phyloP scores from a whole-genome alignment of 495 filamentous ascomycete genomes.

The Xylaria telfairii region DNA sequence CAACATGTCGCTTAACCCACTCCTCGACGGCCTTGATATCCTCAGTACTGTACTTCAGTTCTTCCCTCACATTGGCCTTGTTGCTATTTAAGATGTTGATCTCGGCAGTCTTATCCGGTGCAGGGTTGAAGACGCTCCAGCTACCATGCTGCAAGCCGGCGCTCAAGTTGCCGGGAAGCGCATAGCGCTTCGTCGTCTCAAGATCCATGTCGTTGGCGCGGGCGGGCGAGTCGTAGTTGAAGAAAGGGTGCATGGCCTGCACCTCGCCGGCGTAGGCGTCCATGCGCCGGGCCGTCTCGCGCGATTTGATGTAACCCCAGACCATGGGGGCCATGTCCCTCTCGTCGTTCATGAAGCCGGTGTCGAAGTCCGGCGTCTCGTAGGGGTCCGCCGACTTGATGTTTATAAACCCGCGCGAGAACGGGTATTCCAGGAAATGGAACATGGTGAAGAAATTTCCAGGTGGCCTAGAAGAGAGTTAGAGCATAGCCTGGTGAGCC shows the following conservation, averaged over 20 bases:
- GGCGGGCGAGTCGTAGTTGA: conserved; percentile 69
- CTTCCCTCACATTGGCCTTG: conserved; percentile 60
- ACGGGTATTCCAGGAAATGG: conserved; percentile 85
- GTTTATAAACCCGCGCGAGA: conserved; percentile 75
- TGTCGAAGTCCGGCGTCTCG: conserved; percentile 78
- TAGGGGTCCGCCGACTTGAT: conserved; percentile 76
- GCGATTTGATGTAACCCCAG: conserved; percentile 86
- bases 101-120: conserved; percentile 52
- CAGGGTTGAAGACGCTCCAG: conserved; percentile 51
- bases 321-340: conserved; percentile 85
- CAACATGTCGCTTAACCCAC: conserved; percentile 77
- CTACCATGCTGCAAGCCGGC: conserved; percentile 68
- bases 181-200: conserved; percentile 74
- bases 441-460: conserved; percentile 91
- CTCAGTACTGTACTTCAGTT: conserved; percentile 69
- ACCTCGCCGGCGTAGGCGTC: conserved; percentile 80
- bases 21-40: conserved; percentile 77
- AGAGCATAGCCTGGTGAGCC: not conserved
- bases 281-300: conserved; percentile 81
- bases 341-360: conserved; percentile 86
- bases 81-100: conserved; percentile 56
- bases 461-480: conserved; percentile 53
- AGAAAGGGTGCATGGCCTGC: conserved; percentile 69
- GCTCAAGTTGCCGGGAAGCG: conserved; percentile 72
- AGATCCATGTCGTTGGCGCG: conserved; percentile 76